Evolutionary conservation across 352 stramenopile genomes (phyloP).

Genomic region (Globisporangium radiosum): DNA sequence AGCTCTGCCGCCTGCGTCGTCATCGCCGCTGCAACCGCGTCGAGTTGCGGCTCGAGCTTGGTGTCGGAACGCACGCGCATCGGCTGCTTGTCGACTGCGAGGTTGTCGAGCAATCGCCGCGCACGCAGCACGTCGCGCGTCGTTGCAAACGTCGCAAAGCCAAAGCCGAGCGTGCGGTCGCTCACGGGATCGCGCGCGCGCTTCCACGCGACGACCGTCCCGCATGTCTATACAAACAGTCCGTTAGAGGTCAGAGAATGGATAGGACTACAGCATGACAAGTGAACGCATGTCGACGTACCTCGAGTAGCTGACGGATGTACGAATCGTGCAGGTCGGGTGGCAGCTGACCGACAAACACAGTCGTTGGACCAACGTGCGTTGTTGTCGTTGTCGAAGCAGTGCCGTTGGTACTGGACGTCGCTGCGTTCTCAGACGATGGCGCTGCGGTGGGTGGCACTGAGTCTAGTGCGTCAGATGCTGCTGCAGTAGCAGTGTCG

Average conservation of each 20-base stretch:
- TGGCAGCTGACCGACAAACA: slow-evolving; percentile 53
- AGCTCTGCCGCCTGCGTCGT: no score
- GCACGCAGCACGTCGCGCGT: slow-evolving; percentile 34
- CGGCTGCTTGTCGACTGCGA: slow-evolving; percentile 29
- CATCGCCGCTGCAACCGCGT: slow-evolving; percentile 13
- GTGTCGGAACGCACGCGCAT: slow-evolving; percentile 32
- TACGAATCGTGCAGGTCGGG: slow-evolving; percentile 44
- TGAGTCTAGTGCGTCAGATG: no score
- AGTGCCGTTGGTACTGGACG: neutral
- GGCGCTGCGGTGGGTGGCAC: no score
- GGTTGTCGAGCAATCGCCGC: slow-evolving; percentile 34
- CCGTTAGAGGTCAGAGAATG: neutral
- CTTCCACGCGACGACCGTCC: slow-evolving; percentile 36
- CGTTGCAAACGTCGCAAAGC: slow-evolving; percentile 33
- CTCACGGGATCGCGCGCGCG: slow-evolving; percentile 37
- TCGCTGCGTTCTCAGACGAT: neutral
- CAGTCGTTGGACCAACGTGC: slow-evolving; percentile 24
- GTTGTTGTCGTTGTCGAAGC: neutral
- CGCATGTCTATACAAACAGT: slow-evolving; percentile 21
- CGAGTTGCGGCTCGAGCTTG: slow-evolving; percentile 27
- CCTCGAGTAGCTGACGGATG: slow-evolving; percentile 48
- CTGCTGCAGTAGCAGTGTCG: no score
- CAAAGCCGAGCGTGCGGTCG: slow-evolving; percentile 35
- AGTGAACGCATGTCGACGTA: neutral
- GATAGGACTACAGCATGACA: neutral